Percentiles rank a stretch among this genome's conserved stretches.
Evolutionary conservation across 2,329 filamentous ascomycete species (phyloP).

Genomic region (Thielaviopsis ethacetica): DNA sequence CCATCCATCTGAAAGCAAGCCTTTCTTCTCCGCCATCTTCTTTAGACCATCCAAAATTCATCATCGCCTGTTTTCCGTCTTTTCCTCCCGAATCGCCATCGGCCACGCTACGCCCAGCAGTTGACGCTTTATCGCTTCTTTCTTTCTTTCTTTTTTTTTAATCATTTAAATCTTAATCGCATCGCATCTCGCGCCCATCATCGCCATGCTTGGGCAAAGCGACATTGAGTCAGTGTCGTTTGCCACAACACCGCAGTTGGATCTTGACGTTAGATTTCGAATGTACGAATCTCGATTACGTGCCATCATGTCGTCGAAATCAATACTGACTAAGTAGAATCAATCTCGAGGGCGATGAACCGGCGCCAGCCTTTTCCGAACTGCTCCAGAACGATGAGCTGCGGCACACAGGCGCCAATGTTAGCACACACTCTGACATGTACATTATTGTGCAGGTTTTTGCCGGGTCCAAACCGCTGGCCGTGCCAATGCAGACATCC

Average conservation of each 20-base stretch:
- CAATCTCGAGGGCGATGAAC: conserved; percentile 30
- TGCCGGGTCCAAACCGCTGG: conserved; percentile 88
- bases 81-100: background rate
- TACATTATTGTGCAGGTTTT: conserved; percentile 89
- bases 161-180: no score
- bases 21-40: background rate
- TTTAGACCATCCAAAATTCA: background rate
- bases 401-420: conserved; percentile 74
- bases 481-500: conserved; percentile 77
- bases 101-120: background rate
- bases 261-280: conserved; percentile 53
- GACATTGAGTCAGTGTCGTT: conserved; percentile 92
- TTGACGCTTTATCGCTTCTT: background rate
- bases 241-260: conserved; percentile 70
- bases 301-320: background rate
- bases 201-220: background rate
- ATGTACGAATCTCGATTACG: conserved; percentile 29
- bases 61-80: background rate
- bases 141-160: no score
- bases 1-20: no score
- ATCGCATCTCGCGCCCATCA: background rate
- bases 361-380: conserved; percentile 38
- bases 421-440: conserved; percentile 67
- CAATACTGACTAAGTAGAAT: conserved; percentile 20
- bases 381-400: conserved; percentile 65